Conservation (phyloP, 2,329 filamentous ascomycete species). For the Phialophora verrucosa region DNA sequence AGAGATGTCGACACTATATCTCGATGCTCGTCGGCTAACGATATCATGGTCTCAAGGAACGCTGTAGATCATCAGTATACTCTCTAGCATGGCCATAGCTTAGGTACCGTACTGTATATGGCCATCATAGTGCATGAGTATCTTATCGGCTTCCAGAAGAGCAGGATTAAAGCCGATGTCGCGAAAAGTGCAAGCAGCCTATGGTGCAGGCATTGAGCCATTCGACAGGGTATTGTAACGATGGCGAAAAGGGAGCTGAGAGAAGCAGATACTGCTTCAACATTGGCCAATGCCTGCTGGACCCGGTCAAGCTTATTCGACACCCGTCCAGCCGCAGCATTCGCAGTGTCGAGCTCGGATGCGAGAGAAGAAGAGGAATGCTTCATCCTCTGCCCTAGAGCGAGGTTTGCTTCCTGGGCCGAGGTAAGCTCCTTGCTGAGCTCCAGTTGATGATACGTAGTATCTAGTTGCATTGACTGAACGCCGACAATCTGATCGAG, state of each 20-base stretch:
- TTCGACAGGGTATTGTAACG: conserved; percentile 26
- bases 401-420: conserved; percentile 24
- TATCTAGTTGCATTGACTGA: conserved; percentile 23
- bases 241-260: conserved; percentile 28
- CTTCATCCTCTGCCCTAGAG: conserved; percentile 20
- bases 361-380: conserved; percentile 24
- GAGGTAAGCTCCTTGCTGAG: conserved; percentile 23
- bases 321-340: conserved; percentile 22
- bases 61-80: conserved; percentile 20
- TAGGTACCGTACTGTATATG: conserved; percentile 24
- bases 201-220: conserved; percentile 27
- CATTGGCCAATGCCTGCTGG: conserved; percentile 27
- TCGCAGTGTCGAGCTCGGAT: conserved; percentile 29
- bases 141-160: conserved; percentile 26
- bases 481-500: conserved; percentile 14
- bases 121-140: conserved; percentile 29
- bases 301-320: conserved; percentile 30
- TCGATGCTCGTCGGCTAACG: conserved; percentile 22
- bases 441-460: conserved; percentile 19
- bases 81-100: not conserved
- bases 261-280: conserved; percentile 29
- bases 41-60: conserved; percentile 30
- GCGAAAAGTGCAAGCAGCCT: conserved; percentile 25
- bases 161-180: conserved; percentile 22
- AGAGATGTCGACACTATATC: conserved; percentile 2